Evolutionary conservation across 1,284 basidiomycete species (phyloP).

Genomic region (Peniophora sp.): DNA sequence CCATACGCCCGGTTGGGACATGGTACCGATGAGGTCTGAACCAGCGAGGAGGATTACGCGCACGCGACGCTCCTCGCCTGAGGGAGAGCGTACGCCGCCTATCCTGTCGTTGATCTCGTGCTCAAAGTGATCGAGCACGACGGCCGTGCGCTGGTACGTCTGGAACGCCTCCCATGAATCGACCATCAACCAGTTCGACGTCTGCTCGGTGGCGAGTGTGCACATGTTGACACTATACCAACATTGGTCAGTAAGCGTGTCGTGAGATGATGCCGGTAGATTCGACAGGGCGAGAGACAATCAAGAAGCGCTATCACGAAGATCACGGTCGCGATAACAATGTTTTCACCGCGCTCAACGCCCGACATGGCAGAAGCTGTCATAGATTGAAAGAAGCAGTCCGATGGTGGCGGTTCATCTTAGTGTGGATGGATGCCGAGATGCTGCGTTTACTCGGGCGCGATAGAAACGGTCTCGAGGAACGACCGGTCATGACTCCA

Average conservation of each 20-base stretch:
- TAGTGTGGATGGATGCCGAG: no score
- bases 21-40: constrained; percentile 94
- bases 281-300: no score
- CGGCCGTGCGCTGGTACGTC: constrained; percentile 89
- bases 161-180: constrained; percentile 97
- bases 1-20: constrained; percentile 99
- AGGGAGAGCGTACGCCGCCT: constrained; percentile 61
- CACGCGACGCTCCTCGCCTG: constrained; percentile 58
- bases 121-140: constrained; percentile 95
- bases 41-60: constrained; percentile 93
- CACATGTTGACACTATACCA: constrained; percentile 77
- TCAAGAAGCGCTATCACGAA: no score
- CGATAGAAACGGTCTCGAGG: no score
- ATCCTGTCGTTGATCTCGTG: constrained; percentile 82
- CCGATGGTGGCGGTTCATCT: no score
- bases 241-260: not conserved
- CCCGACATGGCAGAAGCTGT: no score
- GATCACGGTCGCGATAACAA: no score
- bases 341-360: no score
- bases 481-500: not conserved
- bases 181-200: constrained; percentile 82
- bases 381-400: no score
- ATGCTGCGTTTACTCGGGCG: no score
- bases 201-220: constrained; percentile 76
- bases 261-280: not conserved